Conservation (phyloP, 2,329 filamentous ascomycete genomes). For the Colletotrichum scovillei region DNA sequence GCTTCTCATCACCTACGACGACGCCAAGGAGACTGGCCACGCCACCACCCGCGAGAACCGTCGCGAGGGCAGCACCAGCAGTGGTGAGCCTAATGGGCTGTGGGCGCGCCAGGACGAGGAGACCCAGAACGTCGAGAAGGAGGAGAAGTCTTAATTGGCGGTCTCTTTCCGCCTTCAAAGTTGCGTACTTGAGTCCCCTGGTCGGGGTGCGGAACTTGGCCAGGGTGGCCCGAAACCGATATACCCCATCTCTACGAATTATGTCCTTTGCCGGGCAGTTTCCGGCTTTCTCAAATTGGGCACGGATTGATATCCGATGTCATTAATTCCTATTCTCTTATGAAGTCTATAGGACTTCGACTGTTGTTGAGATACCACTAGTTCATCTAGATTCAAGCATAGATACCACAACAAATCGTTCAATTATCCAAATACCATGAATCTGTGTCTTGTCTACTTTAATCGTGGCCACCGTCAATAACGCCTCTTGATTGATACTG, state of each 20-base stretch:
- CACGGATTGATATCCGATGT: conserved; percentile 9
- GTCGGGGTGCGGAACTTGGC: not conserved
- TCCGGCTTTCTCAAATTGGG: conserved; percentile 17
- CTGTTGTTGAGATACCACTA: conserved; percentile 33
- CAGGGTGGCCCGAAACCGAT: not conserved
- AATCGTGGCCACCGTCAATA: not conserved
- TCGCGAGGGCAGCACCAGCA: conserved; percentile 30
- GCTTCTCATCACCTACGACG: conserved; percentile 60
- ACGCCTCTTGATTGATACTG: too few relatives aligned
- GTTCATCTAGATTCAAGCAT: conserved; percentile 28
- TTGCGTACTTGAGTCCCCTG: not conserved
- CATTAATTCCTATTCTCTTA: conserved; percentile 18
- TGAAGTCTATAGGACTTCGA: not conserved
- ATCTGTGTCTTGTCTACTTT: not conserved
- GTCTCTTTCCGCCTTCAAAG: not conserved
- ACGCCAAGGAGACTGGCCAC: conserved; percentile 51
- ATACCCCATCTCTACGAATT: conserved; percentile 25
- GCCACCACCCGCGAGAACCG: conserved; percentile 32
- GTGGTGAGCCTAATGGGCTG: conserved; percentile 16
- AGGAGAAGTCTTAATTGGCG: conserved; percentile 18
- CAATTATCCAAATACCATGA: not conserved
- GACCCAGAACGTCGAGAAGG: conserved; percentile 30
- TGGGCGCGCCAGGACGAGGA: conserved; percentile 34
- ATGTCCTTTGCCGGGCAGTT: conserved; percentile 13
- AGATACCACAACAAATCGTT: conserved; percentile 33